Conservation (phyloP, 2,329 filamentous ascomycete species). For the Ophiostoma quercus region DNA sequence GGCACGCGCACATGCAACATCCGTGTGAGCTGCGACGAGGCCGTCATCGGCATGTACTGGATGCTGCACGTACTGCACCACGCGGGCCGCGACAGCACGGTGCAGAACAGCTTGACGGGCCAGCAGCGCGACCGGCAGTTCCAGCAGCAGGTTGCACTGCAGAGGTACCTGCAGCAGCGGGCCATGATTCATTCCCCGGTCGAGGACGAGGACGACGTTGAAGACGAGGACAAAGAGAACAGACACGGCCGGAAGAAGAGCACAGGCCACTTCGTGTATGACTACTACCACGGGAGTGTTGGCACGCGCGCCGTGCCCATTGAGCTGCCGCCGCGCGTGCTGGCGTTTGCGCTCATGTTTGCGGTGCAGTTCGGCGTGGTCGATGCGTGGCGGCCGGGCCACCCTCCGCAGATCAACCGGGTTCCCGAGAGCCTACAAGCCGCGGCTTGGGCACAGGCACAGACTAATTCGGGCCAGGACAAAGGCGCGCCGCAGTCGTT, state of each 20-base stretch:
- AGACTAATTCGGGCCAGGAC: background rate
- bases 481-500: background rate
- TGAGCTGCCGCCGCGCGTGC: constrained; percentile 23
- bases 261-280: background rate
- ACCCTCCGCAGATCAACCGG: background rate
- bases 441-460: background rate
- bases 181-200: background rate
- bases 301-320: constrained; percentile 13
- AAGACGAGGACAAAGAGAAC: background rate
- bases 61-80: constrained; percentile 25
- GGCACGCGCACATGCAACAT: constrained; percentile 19
- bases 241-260: background rate
- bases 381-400: background rate
- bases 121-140: background rate
- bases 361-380: constrained; percentile 23
- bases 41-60: constrained; percentile 25
- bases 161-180: background rate
- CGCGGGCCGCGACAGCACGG: background rate
- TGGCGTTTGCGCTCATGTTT: constrained; percentile 24
- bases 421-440: background rate
- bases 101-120: background rate
- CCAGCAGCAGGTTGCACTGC: background rate
- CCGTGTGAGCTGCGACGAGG: constrained; percentile 21
- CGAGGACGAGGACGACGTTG: background rate
- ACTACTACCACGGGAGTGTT: constrained; percentile 16